Base-by-base conservation (phyloP, 306 rosid genomes). In the Sphenostylis stenocarpa region DNA sequence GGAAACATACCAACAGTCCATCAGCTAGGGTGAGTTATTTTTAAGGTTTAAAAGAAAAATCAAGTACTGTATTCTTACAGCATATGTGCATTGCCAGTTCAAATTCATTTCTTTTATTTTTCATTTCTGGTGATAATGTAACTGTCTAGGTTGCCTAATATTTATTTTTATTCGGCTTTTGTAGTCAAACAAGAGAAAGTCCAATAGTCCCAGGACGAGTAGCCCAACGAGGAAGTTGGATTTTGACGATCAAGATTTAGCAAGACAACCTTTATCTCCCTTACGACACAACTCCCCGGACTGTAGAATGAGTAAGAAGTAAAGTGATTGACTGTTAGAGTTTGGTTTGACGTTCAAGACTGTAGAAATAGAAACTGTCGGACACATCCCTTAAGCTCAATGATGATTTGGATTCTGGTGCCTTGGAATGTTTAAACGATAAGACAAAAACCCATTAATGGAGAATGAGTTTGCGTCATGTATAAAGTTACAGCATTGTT, bases 151-250 rank as follows among this genome's bases (percentile, higher is more conserved):
- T 39, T 39, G 45, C 45, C 14, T 39, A 39, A 39, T 11, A 33
- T 20, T 49, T 49, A 24, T 52, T 33, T 78, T 13, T 71, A 5
- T 74, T 72, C 73, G 72, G 66, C 43, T 77, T 56, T 73, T 76
- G 88, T 91, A 96, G 98, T 90, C 97, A 70, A 92, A 88, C 85
- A 95, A 95, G 89, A 85, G 91, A 83, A 91, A 88, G 82, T 82
- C 88, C 5, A 3, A 7, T 1, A 88, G 95, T 85, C 80, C 84
- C 19, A 86, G 71, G 83, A 74, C 73, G 70, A 78, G 84, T 70
- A 86, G 88, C 85, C 86, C 90, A 5, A 29, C 85, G 85, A 88
- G 82, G 85, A 89, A 86, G 91, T 76, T 85, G 49, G 91, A 86
- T 77, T 87, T 92, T 58, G 78, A 56, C 28, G 93, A 89, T 29